phyloP scores from a whole-genome alignment of 345 rosid species.

The Aethionema arabicum region DNA sequence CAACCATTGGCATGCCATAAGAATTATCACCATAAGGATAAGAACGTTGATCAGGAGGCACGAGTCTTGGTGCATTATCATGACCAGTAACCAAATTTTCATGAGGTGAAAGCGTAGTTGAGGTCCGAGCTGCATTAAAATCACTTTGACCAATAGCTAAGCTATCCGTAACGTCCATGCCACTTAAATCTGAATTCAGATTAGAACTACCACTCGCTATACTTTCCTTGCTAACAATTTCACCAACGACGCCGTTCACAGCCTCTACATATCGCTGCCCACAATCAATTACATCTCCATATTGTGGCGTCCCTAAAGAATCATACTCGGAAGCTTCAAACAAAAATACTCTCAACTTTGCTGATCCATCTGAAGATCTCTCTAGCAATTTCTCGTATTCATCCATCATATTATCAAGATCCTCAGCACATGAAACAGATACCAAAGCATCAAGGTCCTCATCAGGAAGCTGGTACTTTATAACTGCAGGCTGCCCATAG shows the following conservation, averaged over 20 bases:
- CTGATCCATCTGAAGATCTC: slow-evolving; percentile 66
- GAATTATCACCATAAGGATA: slow-evolving; percentile 37
- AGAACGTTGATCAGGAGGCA: slow-evolving; percentile 38
- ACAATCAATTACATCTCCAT: slow-evolving; percentile 51
- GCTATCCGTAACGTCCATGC: slow-evolving; percentile 42
- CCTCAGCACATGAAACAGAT: slow-evolving; percentile 70
- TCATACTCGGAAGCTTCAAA: slow-evolving; percentile 57
- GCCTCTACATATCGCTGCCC: slow-evolving; percentile 74
- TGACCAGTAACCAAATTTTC: slow-evolving; percentile 34
- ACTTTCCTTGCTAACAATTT: slow-evolving; percentile 57
- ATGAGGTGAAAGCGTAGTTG: slow-evolving; percentile 39
- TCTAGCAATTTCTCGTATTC: slow-evolving; percentile 68
- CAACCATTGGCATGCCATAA: slow-evolving; percentile 40
- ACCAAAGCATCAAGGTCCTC: slow-evolving; percentile 87
- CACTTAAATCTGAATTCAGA: slow-evolving; percentile 64
- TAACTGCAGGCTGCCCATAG: slow-evolving; percentile 54
- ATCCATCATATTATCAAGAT: slow-evolving; percentile 81
- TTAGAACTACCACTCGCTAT: slow-evolving; percentile 61
- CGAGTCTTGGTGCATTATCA: slow-evolving; percentile 38
- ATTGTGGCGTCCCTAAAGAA: slow-evolving; percentile 46
- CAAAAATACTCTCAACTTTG: slow-evolving; percentile 67
- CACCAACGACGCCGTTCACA: slow-evolving; percentile 55
- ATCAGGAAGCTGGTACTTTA: slow-evolving; percentile 78
- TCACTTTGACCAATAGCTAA: slow-evolving; percentile 43
- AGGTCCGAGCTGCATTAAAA: slow-evolving; percentile 35